Percentiles rank a stretch among this genome's conserved stretches.
Evolutionary conservation across 306 rosid genomes (phyloP).

Genomic region (Fragaria iinumae): DNA sequence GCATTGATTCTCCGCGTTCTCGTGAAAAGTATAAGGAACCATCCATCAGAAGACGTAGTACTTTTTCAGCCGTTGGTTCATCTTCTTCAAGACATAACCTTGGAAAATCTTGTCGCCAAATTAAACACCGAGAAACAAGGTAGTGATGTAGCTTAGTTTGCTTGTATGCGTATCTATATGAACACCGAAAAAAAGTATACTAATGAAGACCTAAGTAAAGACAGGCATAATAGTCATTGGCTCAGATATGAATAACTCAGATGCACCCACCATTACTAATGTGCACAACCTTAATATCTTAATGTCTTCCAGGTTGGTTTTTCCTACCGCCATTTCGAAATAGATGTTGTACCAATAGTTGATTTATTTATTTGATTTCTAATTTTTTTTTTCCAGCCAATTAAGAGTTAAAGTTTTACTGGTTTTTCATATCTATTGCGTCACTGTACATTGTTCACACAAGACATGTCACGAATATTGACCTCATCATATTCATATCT

Average conservation of each 20-base stretch:
- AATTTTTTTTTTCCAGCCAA: neutral
- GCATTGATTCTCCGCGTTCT: slow-evolving; percentile 44
- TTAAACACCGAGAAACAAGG: slow-evolving; percentile 65
- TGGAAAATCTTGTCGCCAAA: slow-evolving; percentile 90
- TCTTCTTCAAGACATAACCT: slow-evolving; percentile 58
- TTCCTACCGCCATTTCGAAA: neutral
- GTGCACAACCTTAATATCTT: neutral
- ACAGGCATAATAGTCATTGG: neutral
- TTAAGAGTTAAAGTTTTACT: neutral
- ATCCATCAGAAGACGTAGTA: slow-evolving; percentile 48
- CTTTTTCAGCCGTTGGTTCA: slow-evolving; percentile 51
- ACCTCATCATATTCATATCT: neutral
- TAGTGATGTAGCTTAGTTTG: slow-evolving; percentile 18
- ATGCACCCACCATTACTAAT: neutral
- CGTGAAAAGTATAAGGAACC: slow-evolving; percentile 53
- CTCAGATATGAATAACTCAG: neutral
- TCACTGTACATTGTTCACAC: neutral
- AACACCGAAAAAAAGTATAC: neutral
- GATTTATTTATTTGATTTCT: neutral
- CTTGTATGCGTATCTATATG: neutral
- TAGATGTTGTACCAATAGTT: neutral
- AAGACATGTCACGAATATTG: neutral
- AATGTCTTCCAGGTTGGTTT: neutral
- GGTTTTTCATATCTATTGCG: neutral
- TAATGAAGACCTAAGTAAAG: neutral